A percentile compares a stretch with the other conserved stretches of the same genome.
phyloP scores from a whole-genome alignment of 2,329 filamentous ascomycete species.

The Cordyceps fumosorosea region DNA sequence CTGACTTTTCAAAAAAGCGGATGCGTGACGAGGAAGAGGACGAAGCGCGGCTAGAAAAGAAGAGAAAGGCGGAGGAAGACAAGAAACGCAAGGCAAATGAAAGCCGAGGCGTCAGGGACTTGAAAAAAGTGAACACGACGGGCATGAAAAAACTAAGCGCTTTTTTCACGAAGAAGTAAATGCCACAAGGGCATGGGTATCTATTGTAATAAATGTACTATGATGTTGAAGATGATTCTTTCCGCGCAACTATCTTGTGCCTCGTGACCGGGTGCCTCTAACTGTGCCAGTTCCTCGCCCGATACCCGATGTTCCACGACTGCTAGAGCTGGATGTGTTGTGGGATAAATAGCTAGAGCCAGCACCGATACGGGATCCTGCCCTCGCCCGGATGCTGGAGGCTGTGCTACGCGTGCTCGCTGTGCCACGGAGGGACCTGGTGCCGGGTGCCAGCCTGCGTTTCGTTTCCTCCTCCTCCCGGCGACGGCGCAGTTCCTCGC shows the following conservation, averaged over 20 bases:
- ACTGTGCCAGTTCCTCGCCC: slow-evolving; percentile 26
- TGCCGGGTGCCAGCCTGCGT: slow-evolving; percentile 23
- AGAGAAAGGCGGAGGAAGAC: slow-evolving; percentile 78
- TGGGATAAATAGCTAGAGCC: slow-evolving; percentile 23
- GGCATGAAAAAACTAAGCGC: slow-evolving; percentile 97
- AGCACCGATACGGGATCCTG: slow-evolving; percentile 17
- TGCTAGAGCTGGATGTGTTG: slow-evolving; percentile 22
- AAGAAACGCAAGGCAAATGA: slow-evolving; percentile 72
- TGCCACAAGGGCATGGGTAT: slow-evolving; percentile 11
- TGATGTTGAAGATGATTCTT: slow-evolving; percentile 6
- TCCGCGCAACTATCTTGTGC: slow-evolving; percentile 20
- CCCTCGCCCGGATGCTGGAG: slow-evolving; percentile 22
- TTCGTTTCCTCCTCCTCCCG: slow-evolving; percentile 54
- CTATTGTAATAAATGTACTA: slow-evolving; percentile 12
- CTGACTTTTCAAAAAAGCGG: slow-evolving; percentile 67
- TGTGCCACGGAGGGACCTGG: slow-evolving; percentile 25
- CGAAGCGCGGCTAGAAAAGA: slow-evolving; percentile 66
- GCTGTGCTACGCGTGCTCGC: slow-evolving; percentile 24
- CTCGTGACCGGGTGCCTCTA: slow-evolving; percentile 27
- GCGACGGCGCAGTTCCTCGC: slow-evolving; percentile 60
- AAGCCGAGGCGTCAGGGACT: slow-evolving; percentile 67
- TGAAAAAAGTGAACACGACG: slow-evolving; percentile 83
- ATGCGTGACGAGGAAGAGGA: slow-evolving; percentile 60
- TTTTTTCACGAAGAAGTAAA: slow-evolving; percentile 73
- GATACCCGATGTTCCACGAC: slow-evolving; percentile 29